phyloP scores from a whole-genome alignment of 306 rosid species.

The Chamaecrista fasciculata region DNA sequence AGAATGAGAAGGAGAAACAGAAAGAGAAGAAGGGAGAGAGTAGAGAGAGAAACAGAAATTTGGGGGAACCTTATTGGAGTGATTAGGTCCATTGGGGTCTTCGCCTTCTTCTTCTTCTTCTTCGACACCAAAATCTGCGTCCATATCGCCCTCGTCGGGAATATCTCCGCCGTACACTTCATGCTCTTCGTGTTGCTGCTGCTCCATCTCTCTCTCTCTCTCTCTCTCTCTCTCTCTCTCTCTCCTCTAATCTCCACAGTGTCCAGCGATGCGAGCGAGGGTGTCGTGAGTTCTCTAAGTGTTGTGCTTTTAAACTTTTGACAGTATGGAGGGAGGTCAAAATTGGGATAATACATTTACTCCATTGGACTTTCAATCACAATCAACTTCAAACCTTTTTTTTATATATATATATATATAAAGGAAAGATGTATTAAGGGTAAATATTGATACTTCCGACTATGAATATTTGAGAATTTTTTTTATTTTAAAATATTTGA shows the following conservation, averaged over 20 bases:
- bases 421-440: too few species aligned
- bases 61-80: conserved; percentile 45
- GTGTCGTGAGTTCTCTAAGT: neutral
- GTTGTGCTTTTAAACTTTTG: neutral
- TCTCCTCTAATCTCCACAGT: too few species aligned
- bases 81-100: conserved; percentile 37
- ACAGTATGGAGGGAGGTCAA: neutral
- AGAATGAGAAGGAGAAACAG: conserved; percentile 1
- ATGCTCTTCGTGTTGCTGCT: conserved; percentile 50
- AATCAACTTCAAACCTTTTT: too few species aligned
- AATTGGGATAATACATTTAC: neutral
- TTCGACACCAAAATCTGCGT: conserved; percentile 45
- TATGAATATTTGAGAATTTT: too few species aligned
- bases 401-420: too few species aligned
- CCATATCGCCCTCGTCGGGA: conserved; percentile 66
- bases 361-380: too few species aligned
- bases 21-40: neutral
- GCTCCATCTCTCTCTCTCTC: conserved; percentile 29
- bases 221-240: neutral
- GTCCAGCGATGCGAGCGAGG: neutral
- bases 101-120: conserved; percentile 45
- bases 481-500: too few species aligned
- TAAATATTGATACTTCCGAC: too few species aligned
- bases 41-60: neutral
- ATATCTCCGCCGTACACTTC: conserved; percentile 76